A percentile compares a stretch with the other conserved stretches of the same genome.
Conservation (phyloP, 140 eudicot species). For the Erigeron philadelphicus region DNA sequence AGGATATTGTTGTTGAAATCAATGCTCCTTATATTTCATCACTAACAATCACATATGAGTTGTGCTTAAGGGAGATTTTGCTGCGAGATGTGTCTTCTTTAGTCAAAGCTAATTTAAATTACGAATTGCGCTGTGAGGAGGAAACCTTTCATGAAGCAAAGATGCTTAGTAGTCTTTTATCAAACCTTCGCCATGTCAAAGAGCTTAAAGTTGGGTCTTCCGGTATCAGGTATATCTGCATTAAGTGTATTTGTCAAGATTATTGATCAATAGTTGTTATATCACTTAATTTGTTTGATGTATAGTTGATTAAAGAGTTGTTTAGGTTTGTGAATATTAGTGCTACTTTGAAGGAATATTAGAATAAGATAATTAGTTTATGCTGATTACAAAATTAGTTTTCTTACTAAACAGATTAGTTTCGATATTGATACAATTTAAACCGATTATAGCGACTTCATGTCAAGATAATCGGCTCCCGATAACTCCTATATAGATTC, state of each 20-base stretch:
- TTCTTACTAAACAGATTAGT: not conserved
- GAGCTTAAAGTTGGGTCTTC: conserved; percentile 24
- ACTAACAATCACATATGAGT: not conserved
- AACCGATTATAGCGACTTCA: too few relatives aligned
- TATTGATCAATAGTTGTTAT: too few relatives aligned
- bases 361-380: not conserved
- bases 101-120: conserved; percentile 31
- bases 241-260: not conserved
- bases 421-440: not conserved
- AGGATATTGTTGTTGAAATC: conserved; percentile 14
- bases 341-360: too few relatives aligned
- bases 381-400: not conserved
- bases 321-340: not conserved
- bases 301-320: not conserved
- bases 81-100: conserved; percentile 25
- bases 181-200: conserved; percentile 27
- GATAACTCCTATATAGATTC: too few relatives aligned
- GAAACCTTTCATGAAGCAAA: too few relatives aligned
- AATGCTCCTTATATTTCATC: conserved; percentile 27
- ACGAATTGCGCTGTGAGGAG: too few relatives aligned
- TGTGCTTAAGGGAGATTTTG: conserved; percentile 23
- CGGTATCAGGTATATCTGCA: too few relatives aligned
- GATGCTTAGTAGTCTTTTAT: conserved; percentile 19
- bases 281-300: not conserved
- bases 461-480: too few relatives aligned